Conservation (phyloP, 1,284 basidiomycete genomes). For the Fomitiporia mediterranea region DNA sequence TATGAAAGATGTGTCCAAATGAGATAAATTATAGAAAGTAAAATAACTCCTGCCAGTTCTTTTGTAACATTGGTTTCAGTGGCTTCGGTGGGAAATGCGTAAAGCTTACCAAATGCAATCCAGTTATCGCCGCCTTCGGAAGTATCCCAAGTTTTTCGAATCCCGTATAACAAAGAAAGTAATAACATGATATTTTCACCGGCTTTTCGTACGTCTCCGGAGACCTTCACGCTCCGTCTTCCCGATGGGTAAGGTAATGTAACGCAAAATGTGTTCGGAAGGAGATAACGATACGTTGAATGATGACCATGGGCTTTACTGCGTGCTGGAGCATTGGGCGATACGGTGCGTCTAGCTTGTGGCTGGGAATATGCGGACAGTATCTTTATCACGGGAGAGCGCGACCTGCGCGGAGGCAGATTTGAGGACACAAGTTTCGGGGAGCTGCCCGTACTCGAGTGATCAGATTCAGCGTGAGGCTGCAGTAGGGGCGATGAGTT, state of each 20-base stretch:
- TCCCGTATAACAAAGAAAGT: slow-evolving; percentile 46
- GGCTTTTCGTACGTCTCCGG: slow-evolving; percentile 52
- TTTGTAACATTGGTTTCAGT: slow-evolving; percentile 1
- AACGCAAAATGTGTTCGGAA: slow-evolving; percentile 42
- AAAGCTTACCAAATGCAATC: slow-evolving; percentile 40
- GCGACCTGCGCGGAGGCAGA: slow-evolving; percentile 2
- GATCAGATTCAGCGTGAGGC: slow-evolving; percentile 2
- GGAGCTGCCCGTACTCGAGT: slow-evolving; percentile 17
- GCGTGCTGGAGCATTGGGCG: slow-evolving; percentile 29
- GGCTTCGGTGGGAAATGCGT: too few relatives aligned
- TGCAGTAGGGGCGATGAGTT: slow-evolving; percentile 6
- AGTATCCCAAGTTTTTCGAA: slow-evolving; percentile 26
- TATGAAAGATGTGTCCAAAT: slow-evolving; percentile 53
- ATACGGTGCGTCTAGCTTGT: slow-evolving; percentile 20
- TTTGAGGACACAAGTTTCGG: slow-evolving; percentile 8
- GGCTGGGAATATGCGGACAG: slow-evolving; percentile 19
- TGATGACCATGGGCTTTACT: slow-evolving; percentile 24
- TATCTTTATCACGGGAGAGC: slow-evolving; percentile 15
- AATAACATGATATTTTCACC: slow-evolving; percentile 53
- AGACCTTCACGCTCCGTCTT: slow-evolving; percentile 36
- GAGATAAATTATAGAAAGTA: slow-evolving; percentile 57
- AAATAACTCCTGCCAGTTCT: slow-evolving; percentile 59
- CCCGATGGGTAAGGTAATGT: slow-evolving; percentile 39
- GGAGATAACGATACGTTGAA: slow-evolving; percentile 29
- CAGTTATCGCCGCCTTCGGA: slow-evolving; percentile 32